Evolutionary conservation across 164 flowering plant species (phyloP), one percentile per base, ranked within the genome.

Genomic region (Magnolia kwangsiensis): DNA sequence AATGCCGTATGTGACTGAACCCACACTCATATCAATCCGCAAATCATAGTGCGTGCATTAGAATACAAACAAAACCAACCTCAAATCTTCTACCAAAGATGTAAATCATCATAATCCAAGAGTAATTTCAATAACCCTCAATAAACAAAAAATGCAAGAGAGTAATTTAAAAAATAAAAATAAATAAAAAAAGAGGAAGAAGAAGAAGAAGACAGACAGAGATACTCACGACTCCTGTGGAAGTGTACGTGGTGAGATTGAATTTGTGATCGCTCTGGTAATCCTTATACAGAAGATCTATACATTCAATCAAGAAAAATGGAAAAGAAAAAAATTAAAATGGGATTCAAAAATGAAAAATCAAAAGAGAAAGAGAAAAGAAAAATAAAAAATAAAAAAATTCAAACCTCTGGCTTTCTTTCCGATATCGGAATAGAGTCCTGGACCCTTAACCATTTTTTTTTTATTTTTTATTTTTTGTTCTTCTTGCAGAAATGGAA

Each of bases 201-300:
- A 63, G 27, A 8, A 63, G 9, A 63, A 20, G 23, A 63, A 63
- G 19, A 63, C 8, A 27, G 3, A 58, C 11, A 27, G 29, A 27
- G 29, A 27, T 27, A 27, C 94, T 85, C 74, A 94, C 98, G 29
- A 93, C 91, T 75, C 98, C 97, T 71, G 82, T 80, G 8, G 94
- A 13, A 7, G 98, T 86, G 86, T 84, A 88, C 27, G 97, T 93
- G 50, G 97, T 92, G 78, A 95, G 24, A 63, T 90, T 88, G 83
- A 95, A 90, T 78, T 93, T 93, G 78, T 90, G 95, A 84, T 95
- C 98, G 63, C 85, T 82, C 82, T 92, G 96, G 77, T 90, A 95
- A 77, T 93, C 98, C 87, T 78, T 93, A 88, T 90, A 90, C 6
- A 95, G 89, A 81, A 95, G 95, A 95, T 95, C 98, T 95, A 76